phyloP scores from a whole-genome alignment of 2,329 filamentous ascomycete genomes.

The Neonectria faginata region DNA sequence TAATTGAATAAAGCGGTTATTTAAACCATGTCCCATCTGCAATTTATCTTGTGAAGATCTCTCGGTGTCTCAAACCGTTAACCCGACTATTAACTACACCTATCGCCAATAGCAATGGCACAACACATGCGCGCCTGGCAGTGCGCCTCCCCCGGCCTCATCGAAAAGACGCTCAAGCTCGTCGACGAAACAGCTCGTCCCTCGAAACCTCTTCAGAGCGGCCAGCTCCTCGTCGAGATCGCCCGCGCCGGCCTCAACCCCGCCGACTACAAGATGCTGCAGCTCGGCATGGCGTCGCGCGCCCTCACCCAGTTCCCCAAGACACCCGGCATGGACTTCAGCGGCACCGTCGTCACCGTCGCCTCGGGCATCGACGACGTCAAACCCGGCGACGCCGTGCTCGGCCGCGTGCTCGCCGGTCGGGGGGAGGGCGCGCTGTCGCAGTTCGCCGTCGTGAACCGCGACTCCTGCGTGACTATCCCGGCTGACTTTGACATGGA shows the following conservation, averaged over 20 bases:
- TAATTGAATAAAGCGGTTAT: background rate
- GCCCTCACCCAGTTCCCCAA: conserved; percentile 52
- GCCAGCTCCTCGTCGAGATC: conserved; percentile 58
- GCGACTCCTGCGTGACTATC: conserved; percentile 52
- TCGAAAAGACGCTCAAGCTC: conserved; percentile 43
- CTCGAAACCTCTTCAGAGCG: conserved; percentile 35
- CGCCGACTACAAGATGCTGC: conserved; percentile 62
- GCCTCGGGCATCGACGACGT: conserved; percentile 47
- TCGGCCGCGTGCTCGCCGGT: conserved; percentile 51
- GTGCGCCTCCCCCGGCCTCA: conserved; percentile 39
- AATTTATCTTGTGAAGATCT: background rate
- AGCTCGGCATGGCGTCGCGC: conserved; percentile 54
- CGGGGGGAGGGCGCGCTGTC: conserved; percentile 55
- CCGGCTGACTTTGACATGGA: conserved; percentile 55
- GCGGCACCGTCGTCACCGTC: conserved; percentile 58
- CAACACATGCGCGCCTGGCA: conserved; percentile 48
- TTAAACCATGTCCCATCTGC: background rate
- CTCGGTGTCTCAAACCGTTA: background rate
- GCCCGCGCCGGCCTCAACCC: conserved; percentile 59
- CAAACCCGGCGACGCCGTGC: conserved; percentile 56
- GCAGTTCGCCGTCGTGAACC: conserved; percentile 55
- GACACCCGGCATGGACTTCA: conserved; percentile 63
- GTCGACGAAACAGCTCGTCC: conserved; percentile 35
- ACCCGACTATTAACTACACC: background rate
- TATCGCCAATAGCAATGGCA: conserved; percentile 34